These are phyloP conservation scores for Clitocybe nebularis DNA, from an alignment of 1,284 basidiomycete genomes.

Conservation along the genomic window DNA sequence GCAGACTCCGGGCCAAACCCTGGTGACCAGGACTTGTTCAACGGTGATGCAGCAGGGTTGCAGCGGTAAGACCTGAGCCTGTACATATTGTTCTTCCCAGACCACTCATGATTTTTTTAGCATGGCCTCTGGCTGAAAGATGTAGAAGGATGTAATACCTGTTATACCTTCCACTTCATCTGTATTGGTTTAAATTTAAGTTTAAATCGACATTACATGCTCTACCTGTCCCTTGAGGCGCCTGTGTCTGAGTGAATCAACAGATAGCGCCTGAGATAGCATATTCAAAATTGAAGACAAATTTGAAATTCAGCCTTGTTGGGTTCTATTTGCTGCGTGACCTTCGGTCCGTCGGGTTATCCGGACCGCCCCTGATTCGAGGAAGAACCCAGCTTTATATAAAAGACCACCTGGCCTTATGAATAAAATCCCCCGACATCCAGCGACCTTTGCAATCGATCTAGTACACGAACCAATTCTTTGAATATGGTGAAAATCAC, in stretches of 20 bases:
- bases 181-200: too few species aligned
- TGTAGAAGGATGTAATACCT: too few species aligned
- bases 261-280: too few species aligned
- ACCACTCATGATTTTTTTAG: neutral
- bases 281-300: too few species aligned
- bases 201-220: too few species aligned
- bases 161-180: too few species aligned
- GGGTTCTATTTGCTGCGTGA: too few species aligned
- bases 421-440: neutral
- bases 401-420: neutral
- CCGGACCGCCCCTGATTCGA: neutral
- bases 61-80: slow-evolving; percentile 10
- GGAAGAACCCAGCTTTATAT: neutral
- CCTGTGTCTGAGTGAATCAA: too few species aligned
- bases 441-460: neutral
- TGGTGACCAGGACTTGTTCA: slow-evolving; percentile 21
- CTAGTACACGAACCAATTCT: too few species aligned
- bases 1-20: slow-evolving; percentile 21
- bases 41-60: slow-evolving; percentile 20
- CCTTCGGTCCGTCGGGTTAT: neutral
- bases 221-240: too few species aligned
- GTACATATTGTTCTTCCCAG: neutral
- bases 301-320: too few species aligned
- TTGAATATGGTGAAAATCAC: slow-evolving; percentile 46
- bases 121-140: neutral